Base-by-base conservation (phyloP, 1,284 basidiomycete species). In the Austroboletus novae-zelandiae region DNA sequence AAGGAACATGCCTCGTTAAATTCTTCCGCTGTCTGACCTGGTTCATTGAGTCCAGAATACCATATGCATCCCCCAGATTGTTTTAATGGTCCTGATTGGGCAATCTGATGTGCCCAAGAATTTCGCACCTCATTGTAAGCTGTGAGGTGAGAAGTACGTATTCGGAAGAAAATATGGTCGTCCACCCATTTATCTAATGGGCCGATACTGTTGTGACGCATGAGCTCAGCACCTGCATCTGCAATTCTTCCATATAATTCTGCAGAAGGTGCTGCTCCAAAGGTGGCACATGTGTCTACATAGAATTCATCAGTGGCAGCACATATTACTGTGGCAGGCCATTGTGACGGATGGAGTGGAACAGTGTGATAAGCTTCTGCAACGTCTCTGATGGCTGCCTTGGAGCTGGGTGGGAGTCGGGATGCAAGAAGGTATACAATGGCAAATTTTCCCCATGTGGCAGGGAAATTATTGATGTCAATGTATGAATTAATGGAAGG, bases 241-340 rank as follows among this genome's bases (percentile, higher is more conserved):
- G 54, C 67, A 0, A 74, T n/a, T 0, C 45, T 1, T 0, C 73
- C 71, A 43, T 69, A 75, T 0, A 58, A 37, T 0, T 75, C 71
- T 0, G 61, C 57, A 0, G 63, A 62, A 0, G 71, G 66, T 0
- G 60, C 6, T 0, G 66, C 51, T 0, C 75, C 71, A 48, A 57
- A 57, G 0, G 50, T 48, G 1, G 25, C 0, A 18, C 53, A 57
- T 1, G 40, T 34, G 18, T 57, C 35, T 0, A 57, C 9, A 5
- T 1, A 20, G n/a, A 0, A 8, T 17, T 1, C 1, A 10, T 32
- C 10, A 4, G 9, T 6, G 6, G 3, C 2, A 6, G 14, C 14
- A 32, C 10, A 3, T 11, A 34, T 11, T 11, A 51, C 25, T 7
- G 30, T 36, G 0, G 36, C 29, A 9, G 50, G 41, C 50, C 45